A percentile compares a stretch with the other conserved stretches of the same genome.
Evolutionary conservation across 2,329 filamentous ascomycete genomes (phyloP).

Genomic region (Ceratocystis destructans): DNA sequence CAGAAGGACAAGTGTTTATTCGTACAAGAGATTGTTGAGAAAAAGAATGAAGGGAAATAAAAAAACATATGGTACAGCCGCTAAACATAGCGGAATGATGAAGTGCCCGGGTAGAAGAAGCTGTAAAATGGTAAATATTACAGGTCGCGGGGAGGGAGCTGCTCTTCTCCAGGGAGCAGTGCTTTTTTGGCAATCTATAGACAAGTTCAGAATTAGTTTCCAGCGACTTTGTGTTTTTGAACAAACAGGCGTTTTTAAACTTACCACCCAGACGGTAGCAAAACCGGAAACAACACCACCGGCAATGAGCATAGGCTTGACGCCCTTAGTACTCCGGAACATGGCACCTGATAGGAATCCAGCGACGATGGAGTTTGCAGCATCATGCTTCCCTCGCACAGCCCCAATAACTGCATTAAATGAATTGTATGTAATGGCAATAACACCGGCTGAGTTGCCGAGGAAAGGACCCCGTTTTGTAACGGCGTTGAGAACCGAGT

Average conservation of each 20-base stretch:
- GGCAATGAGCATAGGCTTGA: conserved; percentile 88
- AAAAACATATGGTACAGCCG: conserved; percentile 26
- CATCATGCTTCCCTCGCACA: conserved; percentile 72
- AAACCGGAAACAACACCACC: conserved; percentile 75
- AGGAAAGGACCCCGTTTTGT: conserved; percentile 87
- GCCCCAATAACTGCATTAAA: conserved; percentile 75
- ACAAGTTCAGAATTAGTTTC: conserved; percentile 10
- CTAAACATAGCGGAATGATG: conserved; percentile 9
- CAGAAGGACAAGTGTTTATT: conserved; percentile 13
- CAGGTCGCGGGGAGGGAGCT: conserved; percentile 17
- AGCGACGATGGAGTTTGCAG: conserved; percentile 73
- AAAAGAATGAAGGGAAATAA: conserved; percentile 6
- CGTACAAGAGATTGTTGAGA: conserved; percentile 16
- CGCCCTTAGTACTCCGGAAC: conserved; percentile 88
- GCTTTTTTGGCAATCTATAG: conserved; percentile 20
- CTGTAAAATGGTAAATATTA: conserved; percentile 9
- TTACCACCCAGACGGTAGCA: conserved; percentile 82
- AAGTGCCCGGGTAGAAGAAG: not conserved
- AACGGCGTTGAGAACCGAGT: conserved; percentile 87
- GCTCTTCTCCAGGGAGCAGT: conserved; percentile 18
- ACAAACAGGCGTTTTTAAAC: conserved; percentile 28
- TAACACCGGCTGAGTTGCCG: conserved; percentile 88
- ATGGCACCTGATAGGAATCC: conserved; percentile 81
- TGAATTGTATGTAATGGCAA: conserved; percentile 93
- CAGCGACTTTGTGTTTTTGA: not conserved